Conservation (phyloP, 495 filamentous ascomycete species). For the Choiromyces venosus region DNA sequence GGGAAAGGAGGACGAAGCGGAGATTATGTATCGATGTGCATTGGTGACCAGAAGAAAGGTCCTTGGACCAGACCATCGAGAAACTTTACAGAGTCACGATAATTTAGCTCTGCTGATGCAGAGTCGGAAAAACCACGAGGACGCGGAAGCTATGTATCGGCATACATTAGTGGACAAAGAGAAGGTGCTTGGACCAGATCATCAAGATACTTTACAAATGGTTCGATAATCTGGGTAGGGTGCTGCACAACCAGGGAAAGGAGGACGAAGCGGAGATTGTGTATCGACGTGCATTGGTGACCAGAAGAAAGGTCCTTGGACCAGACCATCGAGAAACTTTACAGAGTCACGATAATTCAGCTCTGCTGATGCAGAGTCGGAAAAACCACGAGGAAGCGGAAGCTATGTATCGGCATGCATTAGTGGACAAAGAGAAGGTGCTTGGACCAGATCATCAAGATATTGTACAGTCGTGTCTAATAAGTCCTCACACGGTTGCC, state of each 20-base stretch:
- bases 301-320: constrained; percentile 9
- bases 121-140: constrained; percentile 31
- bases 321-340: constrained; percentile 21
- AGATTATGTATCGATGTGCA: too few relatives aligned
- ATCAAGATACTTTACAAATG: constrained; percentile 12
- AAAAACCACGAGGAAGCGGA: constrained; percentile 31
- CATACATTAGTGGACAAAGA: constrained; percentile 16
- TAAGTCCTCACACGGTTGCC: too few relatives aligned
- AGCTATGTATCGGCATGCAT: constrained; percentile 27
- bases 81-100: too few relatives aligned
- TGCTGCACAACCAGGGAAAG: constrained; percentile 33
- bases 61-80: constrained; percentile 18
- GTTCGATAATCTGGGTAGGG: constrained; percentile 14
- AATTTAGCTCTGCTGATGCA: constrained; percentile 19
- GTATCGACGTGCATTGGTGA: constrained; percentile 16
- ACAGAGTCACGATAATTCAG: constrained; percentile 19
- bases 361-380: constrained; percentile 11
- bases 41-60: too few relatives aligned
- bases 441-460: too few relatives aligned
- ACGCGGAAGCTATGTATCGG: constrained; percentile 17
- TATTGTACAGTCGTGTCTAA: too few relatives aligned
- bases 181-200: constrained; percentile 19
- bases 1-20: too few relatives aligned
- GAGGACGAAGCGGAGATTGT: constrained; percentile 34
- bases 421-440: too few relatives aligned